phyloP scores from a whole-genome alignment of 2,329 filamentous ascomycete genomes.

The Apiospora malaysiana region DNA sequence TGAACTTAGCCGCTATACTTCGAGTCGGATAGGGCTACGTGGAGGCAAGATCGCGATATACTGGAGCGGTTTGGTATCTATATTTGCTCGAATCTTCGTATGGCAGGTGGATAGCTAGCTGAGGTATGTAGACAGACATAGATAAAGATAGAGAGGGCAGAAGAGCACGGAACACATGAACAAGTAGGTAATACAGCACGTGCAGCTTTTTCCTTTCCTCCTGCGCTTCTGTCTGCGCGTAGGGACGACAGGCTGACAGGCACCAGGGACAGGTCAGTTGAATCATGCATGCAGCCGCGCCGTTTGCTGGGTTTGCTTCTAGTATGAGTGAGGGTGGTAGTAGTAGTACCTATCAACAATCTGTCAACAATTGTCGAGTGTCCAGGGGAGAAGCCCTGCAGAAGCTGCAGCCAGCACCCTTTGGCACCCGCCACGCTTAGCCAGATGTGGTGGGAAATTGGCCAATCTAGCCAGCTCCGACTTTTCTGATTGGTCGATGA shows the following conservation, averaged over 20 bases:
- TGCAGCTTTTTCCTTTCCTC: neutral
- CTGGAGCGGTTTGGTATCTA: no score
- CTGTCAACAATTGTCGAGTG: slow-evolving; percentile 3
- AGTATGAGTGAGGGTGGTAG: no score
- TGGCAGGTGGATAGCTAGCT: neutral
- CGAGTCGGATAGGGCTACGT: neutral
- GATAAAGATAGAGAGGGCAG: neutral
- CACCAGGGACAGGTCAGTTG: neutral
- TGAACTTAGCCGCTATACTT: neutral
- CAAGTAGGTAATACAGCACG: neutral
- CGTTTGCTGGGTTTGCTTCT: neutral
- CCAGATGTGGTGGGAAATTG: neutral
- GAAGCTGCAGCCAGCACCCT: no score
- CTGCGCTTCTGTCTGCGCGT: neutral
- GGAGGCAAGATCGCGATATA: neutral
- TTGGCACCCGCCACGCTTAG: neutral
- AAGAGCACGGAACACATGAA: no score
- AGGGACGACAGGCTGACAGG: no score
- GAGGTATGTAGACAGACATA: no score
- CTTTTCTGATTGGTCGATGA: slow-evolving; percentile 8
- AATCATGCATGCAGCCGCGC: slow-evolving; percentile 4
- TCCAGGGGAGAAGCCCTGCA: neutral
- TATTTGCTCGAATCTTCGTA: neutral
- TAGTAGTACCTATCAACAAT: neutral
- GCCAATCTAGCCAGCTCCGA: neutral